Evolutionary conservation across 2,329 filamentous ascomycete genomes (phyloP), one percentile per base, ranked within the genome.

Genomic region (Ceratocystis albifundus): DNA sequence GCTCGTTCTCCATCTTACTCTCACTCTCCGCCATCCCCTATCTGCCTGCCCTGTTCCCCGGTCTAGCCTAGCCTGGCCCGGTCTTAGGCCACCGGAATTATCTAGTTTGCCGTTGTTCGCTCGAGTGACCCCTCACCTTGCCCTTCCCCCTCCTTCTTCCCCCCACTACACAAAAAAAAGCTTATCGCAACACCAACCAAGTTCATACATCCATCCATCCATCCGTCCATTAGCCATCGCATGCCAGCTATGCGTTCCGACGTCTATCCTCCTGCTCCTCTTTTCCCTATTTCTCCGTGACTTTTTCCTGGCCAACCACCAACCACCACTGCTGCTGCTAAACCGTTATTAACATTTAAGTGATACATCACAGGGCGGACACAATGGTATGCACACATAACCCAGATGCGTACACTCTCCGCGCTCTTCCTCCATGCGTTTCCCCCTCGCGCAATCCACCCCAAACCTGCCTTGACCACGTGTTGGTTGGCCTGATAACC

Each of bases 301-400:
- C 25, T 32, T 32, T 7, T 59, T 20, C 28, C 28, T 59, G 10
- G 1, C 32, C 32, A 36, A 10, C 32, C 32, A 36, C 32, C 32
- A 36, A n/a, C n/a, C n/a, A n/a, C n/a, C n/a, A n/a, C n/a, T n/a
- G n/a, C 30, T 32, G 7, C 17, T 50, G 6, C 17, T 50, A 50
- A 7, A 4, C 17, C 46, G 46, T 50, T 50, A 32, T 59, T 59
- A 32, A 59, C 53, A 32, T 6, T 32, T 30, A 64, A 55, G n/a
- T 36, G 4, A 32, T 22, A 50, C 30, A 41, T 55, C 17, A 64
- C 59, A 68, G 67, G 67, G 67, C 48, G 67, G 67, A 7, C 67
- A 68, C 64, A 68, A 68, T 25, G 67, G 67, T 68, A 68, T 32
- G 64, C 48, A 45, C 28, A 12, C 17, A 32, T 7, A 32, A 32